phyloP scores from a whole-genome alignment of 23 red algal species.

The Gracilaria gracilis region DNA sequence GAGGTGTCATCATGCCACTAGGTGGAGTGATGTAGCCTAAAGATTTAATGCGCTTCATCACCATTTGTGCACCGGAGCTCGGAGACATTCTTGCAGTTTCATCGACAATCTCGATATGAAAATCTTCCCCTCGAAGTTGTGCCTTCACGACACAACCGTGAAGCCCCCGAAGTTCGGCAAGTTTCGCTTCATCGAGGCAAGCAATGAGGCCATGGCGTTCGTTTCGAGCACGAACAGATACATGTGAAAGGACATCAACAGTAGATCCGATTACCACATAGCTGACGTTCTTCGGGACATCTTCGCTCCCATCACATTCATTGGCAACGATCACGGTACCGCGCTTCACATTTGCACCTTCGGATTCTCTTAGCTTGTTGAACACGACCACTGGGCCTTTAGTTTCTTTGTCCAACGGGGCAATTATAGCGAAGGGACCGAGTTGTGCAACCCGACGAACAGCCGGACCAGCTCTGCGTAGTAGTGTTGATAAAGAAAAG shows the following conservation, averaged over 20 bases:
- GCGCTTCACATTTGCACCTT: slow-evolving; percentile 67
- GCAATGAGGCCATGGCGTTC: slow-evolving; percentile 85
- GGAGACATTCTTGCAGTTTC: slow-evolving; percentile 65
- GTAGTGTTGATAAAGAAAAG: slow-evolving; percentile 72
- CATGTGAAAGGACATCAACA: slow-evolving; percentile 91
- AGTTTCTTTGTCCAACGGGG: slow-evolving; percentile 65
- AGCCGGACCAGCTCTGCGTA: slow-evolving; percentile 74
- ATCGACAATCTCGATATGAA: slow-evolving; percentile 76
- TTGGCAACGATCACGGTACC: slow-evolving; percentile 84
- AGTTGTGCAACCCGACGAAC: slow-evolving; percentile 84
- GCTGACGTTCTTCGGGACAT: slow-evolving; percentile 81
- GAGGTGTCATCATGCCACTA: slow-evolving; percentile 72
- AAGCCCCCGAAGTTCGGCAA: slow-evolving; percentile 57
- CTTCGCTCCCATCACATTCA: slow-evolving; percentile 85
- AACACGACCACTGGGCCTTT: slow-evolving; percentile 71
- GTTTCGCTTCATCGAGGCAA: slow-evolving; percentile 78
- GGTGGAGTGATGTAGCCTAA: slow-evolving; percentile 70
- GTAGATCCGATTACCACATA: slow-evolving; percentile 87
- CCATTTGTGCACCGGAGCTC: slow-evolving; percentile 63
- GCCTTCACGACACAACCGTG: slow-evolving; percentile 81
- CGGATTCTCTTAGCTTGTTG: slow-evolving; percentile 75
- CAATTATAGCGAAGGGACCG: slow-evolving; percentile 78
- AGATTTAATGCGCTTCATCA: slow-evolving; percentile 77
- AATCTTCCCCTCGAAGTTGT: slow-evolving; percentile 71
- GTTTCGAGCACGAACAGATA: slow-evolving; percentile 90